phyloP scores from a whole-genome alignment of 352 stramenopile genomes.

The Globisporangium megalacanthum region DNA sequence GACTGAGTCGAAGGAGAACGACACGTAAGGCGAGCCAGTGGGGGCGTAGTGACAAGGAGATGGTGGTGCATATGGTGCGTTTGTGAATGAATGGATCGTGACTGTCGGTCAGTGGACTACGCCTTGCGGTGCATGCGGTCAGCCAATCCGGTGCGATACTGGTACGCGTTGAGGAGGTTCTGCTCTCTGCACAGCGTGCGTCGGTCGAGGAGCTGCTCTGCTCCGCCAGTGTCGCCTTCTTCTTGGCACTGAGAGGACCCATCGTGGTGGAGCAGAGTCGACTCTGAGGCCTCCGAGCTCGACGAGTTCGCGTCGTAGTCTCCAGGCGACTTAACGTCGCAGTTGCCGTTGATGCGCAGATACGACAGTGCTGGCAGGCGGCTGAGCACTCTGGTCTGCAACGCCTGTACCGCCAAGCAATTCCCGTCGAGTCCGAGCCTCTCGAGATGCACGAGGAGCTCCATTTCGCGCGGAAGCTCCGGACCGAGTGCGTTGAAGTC shows the following conservation, averaged over 20 bases:
- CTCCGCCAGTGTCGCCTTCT: background rate
- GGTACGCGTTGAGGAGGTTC: constrained; percentile 19
- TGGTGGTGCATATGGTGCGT: no score
- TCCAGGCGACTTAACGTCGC: background rate
- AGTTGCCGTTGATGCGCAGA: constrained; percentile 51
- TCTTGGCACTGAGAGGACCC: constrained; percentile 39
- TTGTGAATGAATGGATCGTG: background rate
- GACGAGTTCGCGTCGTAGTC: background rate
- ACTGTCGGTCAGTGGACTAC: background rate
- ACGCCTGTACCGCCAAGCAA: constrained; percentile 17
- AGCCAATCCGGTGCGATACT: constrained; percentile 4
- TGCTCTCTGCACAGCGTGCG: constrained; percentile 17
- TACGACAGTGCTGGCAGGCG: constrained; percentile 29
- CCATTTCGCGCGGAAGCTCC: constrained; percentile 31
- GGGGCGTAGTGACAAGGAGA: no score
- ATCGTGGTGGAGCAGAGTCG: constrained; percentile 31
- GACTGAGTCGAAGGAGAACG: constrained; percentile 8
- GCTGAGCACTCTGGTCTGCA: constrained; percentile 16
- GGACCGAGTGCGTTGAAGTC: constrained; percentile 53
- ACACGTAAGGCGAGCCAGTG: background rate
- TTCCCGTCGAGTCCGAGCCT: constrained; percentile 64
- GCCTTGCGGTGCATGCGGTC: constrained; percentile 1
- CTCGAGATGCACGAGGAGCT: constrained; percentile 35
- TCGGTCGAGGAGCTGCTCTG: constrained; percentile 2
- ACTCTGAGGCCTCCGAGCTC: background rate